Conservation (phyloP, 164 flowering plant genomes). For the Vitis amurensis region DNA sequence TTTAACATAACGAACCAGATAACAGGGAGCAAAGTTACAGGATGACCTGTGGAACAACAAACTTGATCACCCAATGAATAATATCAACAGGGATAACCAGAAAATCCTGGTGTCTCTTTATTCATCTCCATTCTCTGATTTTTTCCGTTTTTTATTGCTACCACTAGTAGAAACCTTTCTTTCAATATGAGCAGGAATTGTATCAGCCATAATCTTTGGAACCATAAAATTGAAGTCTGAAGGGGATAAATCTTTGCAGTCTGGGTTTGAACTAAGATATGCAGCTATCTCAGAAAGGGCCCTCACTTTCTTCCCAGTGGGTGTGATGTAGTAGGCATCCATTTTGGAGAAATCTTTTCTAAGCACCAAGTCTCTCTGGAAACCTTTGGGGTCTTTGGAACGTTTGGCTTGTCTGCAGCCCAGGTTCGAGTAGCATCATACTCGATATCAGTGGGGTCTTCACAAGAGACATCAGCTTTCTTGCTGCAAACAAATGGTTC, state of each 20-base stretch:
- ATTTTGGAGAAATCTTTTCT: constrained; percentile 62
- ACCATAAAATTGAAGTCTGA: constrained; percentile 50
- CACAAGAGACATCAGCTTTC: constrained; percentile 54
- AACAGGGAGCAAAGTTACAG: too few relatives aligned
- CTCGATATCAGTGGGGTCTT: constrained; percentile 72
- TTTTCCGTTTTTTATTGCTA: constrained; percentile 26
- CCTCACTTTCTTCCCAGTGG: constrained; percentile 62
- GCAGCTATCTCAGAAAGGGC: constrained; percentile 43
- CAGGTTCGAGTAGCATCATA: constrained; percentile 63
- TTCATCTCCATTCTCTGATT: constrained; percentile 8
- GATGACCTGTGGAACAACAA: neutral
- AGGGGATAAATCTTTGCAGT: constrained; percentile 32
- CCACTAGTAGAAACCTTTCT: constrained; percentile 11
- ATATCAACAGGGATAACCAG: neutral
- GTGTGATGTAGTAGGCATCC: constrained; percentile 64
- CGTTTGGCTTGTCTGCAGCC: constrained; percentile 74
- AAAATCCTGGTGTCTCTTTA: neutral
- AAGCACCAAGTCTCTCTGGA: constrained; percentile 52
- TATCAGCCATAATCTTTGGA: constrained; percentile 72
- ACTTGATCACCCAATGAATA: neutral
- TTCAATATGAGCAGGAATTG: constrained; percentile 41
- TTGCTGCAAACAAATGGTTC: constrained; percentile 56
- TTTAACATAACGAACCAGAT: too few relatives aligned
- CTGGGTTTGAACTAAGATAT: constrained; percentile 51
- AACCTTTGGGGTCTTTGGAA: constrained; percentile 79